Conservation (phyloP, 2,329 filamentous ascomycete genomes). For the Colletotrichum agaves region DNA sequence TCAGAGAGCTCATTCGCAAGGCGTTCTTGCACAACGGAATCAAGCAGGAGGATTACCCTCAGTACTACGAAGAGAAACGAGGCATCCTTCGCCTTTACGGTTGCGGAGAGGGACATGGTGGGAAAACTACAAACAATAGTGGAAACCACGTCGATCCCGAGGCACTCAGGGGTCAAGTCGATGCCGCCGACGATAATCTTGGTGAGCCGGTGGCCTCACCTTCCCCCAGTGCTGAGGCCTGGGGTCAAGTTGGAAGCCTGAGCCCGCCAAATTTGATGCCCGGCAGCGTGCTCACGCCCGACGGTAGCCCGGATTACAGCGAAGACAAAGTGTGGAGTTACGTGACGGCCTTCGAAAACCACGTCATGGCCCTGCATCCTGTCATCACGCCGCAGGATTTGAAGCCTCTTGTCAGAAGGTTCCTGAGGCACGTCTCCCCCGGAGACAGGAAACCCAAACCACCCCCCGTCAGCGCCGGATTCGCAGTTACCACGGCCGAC, state of each 20-base stretch:
- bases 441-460: constrained; percentile 23
- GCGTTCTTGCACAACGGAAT: constrained; percentile 61
- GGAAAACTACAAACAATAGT: constrained; percentile 46
- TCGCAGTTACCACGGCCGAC: constrained; percentile 38
- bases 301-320: constrained; percentile 66
- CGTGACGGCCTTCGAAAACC: constrained; percentile 66
- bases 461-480: constrained; percentile 43
- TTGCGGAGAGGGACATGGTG: constrained; percentile 78
- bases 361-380: constrained; percentile 74
- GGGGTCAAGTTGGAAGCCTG: constrained; percentile 67
- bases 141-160: neutral
- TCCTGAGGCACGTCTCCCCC: constrained; percentile 60
- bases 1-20: constrained; percentile 69
- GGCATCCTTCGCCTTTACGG: constrained; percentile 82
- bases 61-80: constrained; percentile 77
- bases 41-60: constrained; percentile 76
- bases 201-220: constrained; percentile 64
- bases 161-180: constrained; percentile 39
- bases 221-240: constrained; percentile 62
- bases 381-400: constrained; percentile 66
- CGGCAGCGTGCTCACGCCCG: constrained; percentile 52
- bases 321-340: constrained; percentile 62
- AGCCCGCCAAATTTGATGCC: constrained; percentile 54
- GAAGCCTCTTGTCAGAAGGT: constrained; percentile 62
- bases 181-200: constrained; percentile 56